Evolutionary conservation across 352 stramenopile species (phyloP), one percentile per base, ranked within the genome.

Genomic region (Discostella stelligera): DNA sequence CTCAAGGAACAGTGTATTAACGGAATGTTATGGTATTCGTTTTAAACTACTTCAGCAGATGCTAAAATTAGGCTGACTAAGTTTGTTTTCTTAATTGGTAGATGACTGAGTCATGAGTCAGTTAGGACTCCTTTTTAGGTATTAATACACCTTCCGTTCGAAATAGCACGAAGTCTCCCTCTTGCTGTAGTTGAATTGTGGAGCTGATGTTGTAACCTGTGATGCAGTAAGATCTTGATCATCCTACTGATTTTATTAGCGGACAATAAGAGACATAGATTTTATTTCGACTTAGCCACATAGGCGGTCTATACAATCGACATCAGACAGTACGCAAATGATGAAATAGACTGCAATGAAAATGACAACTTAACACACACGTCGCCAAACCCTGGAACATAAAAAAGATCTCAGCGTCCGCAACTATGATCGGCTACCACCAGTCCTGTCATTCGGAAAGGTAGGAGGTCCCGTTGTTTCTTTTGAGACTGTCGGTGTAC

Each of bases 391-490:
- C 32, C 7, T 44, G 37, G 7, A 44, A 44, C 37, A 44, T 44
- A 44, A 44, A 44, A 3, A 2, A 44, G 37, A 13, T 44, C 37
- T 44, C 37, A 44, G 1, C 27, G 27, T 32, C 27, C 27, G 5
- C 27, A 32, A 32, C 5, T 32, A 32, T 32, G 27, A 32, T 32
- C 5, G 27, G 27, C 27, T 5, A 32, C 27, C 27, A 5, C 27
- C 27, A 32, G 27, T 10, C 7, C 37, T 44, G 37, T 44, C 37
- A 32, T 6, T 10, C 37, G 52, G 9, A 11, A 61, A 46, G 2
- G 53, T 61, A 61, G 53, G 53, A 46, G 53, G 53, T 25, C 25
- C 53, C 14, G 53, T 48, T 25, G 53, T 61, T 37, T 61, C 53
- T 18, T 61, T 61, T 11, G 53, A 61, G 25, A 61, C 53, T 37